Base-by-base conservation (phyloP, 2,329 filamentous ascomycete genomes). In the Xylaria sp. region DNA sequence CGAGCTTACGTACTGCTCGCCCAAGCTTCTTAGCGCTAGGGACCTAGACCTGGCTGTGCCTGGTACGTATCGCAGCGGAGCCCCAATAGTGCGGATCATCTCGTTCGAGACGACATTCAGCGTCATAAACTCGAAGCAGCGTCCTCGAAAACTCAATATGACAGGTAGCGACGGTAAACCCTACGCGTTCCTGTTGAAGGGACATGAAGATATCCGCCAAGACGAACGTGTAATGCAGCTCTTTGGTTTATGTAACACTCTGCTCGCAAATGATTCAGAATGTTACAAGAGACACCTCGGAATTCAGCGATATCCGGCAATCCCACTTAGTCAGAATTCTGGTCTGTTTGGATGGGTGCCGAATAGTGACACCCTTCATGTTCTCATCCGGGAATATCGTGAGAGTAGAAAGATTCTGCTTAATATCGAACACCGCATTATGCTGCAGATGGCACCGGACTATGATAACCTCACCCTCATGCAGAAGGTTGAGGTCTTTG, bases 401-500 rank as follows among this genome's bases (percentile, higher is more conserved):
- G 97, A 99, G 80, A 97, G 92, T 74, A 90, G 96, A 63, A 97
- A 97, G 83, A 99, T 99, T 72, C 84, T 99, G 46, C 90, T 99
- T 73, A 99, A 99, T 78, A 99, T 99, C 72, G 96, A 99, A 82
- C 96, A 99, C 79, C 92, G 97, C 51, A 99, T 99, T 79, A 99
- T 99, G 96, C 85, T 99, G 65, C 97, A 99, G 80, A 99, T 99
- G 96, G 96, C 96, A 28, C 97, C 96, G 0, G 96, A 99, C 79
- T 99, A 98, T 77, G 96, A 99, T 78, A 97, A 97, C 76, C 89
- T 99, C 56, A 98, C 97, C 0, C 88, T 99, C 42, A 98, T 99
- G 96, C 97, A 99, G 79, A 99, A 99, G 83, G 97, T 99, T 0
- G 97, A 99, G 80, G 96, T 99, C 11, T 99, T 99, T 78, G 95